Percentiles rank a stretch among this genome's conserved stretches.
These are phyloP conservation scores for Primulina tabacum DNA, from an alignment of 257 asterid genomes.

Conservation along the genomic window DNA sequence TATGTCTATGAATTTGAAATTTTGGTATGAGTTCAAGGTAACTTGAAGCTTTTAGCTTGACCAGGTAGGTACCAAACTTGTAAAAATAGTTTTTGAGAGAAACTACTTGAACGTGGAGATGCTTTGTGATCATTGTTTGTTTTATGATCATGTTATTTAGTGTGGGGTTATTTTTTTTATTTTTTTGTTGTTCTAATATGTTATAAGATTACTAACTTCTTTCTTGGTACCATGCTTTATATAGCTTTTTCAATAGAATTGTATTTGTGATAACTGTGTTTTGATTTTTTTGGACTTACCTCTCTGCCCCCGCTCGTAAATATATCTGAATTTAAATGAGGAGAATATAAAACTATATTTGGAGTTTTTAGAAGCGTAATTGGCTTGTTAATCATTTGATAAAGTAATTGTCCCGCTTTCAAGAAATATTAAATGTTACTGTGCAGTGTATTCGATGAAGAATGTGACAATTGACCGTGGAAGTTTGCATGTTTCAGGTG, in stretches of 20 bases:
- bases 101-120: neutral
- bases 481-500: constrained; percentile 29
- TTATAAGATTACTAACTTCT: neutral
- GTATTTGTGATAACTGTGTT: neutral
- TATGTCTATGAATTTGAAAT: no score
- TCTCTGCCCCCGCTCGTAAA: neutral
- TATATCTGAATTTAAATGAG: neutral
- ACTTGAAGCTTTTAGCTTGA: neutral
- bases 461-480: constrained; percentile 18
- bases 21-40: neutral
- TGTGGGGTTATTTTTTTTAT: neutral
- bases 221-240: neutral
- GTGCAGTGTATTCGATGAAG: constrained; percentile 26
- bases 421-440: neutral
- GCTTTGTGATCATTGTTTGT: neutral
- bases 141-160: neutral
- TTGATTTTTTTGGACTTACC: neutral
- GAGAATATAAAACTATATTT: neutral
- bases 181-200: neutral
- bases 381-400: neutral
- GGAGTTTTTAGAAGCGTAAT: neutral
- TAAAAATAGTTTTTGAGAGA: no score
- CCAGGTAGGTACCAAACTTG: neutral
- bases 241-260: neutral
- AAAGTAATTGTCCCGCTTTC: neutral